Evolutionary conservation across 768 basidiomycete species (phyloP).

Genomic region (Austroboletus eburneus): DNA sequence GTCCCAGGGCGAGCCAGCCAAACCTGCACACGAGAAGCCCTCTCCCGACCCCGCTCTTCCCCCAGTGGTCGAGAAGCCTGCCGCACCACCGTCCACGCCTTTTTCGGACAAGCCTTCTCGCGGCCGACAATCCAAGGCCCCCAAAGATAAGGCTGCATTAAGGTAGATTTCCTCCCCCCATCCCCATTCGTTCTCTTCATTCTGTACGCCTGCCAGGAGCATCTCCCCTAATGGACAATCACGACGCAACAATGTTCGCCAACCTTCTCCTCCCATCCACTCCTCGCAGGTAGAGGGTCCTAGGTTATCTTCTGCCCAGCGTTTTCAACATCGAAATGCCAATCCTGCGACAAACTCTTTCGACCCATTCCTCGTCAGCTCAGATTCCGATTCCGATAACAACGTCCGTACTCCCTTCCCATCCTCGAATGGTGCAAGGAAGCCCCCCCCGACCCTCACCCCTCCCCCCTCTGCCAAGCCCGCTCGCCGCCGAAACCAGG

Average conservation of each 20-base stretch:
- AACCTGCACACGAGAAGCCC: conserved; percentile 27
- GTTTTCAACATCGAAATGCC: conserved; percentile 23
- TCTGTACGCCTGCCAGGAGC: conserved; percentile 34
- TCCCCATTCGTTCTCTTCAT: not conserved
- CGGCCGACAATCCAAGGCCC: conserved; percentile 35
- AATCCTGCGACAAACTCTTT: conserved; percentile 38
- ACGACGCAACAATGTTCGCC: conserved; percentile 53
- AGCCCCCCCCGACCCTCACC: conserved; percentile 38
- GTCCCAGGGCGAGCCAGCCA: conserved; percentile 28
- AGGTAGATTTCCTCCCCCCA: conserved; percentile 39
- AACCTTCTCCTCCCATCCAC: conserved; percentile 56
- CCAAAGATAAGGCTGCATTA: conserved; percentile 40
- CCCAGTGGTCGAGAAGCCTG: conserved; percentile 28
- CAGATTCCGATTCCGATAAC: conserved; percentile 37
- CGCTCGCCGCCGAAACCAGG: conserved; percentile 53
- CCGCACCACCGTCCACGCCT: conserved; percentile 13
- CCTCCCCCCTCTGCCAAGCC: conserved; percentile 51
- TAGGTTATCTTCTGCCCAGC: conserved; percentile 19
- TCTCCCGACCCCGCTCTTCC: conserved; percentile 32
- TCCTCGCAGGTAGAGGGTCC: conserved; percentile 69
- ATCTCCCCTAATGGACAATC: conserved; percentile 40
- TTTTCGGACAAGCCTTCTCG: conserved; percentile 29
- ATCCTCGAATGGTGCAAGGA: conserved; percentile 15
- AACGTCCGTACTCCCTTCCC: conserved; percentile 32
- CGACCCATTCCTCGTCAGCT: conserved; percentile 50